Conservation (phyloP, 768 basidiomycete species). For the Boletus sensibilis region DNA sequence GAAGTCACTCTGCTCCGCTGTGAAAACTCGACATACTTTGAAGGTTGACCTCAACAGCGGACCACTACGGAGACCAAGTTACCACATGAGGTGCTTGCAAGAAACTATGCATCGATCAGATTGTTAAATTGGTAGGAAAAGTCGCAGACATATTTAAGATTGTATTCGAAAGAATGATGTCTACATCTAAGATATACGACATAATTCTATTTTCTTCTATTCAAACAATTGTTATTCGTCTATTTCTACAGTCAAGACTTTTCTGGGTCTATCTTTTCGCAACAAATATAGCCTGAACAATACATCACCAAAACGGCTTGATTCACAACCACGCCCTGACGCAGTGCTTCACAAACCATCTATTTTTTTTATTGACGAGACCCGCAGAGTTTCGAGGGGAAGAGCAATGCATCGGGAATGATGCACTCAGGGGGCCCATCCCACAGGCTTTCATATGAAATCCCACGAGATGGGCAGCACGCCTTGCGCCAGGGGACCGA, state of each 20-base stretch:
- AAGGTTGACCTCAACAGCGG: neutral
- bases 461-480: slow-evolving; percentile 52
- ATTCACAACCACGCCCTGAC: slow-evolving; percentile 20
- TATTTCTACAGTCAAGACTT: neutral
- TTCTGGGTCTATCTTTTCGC: slow-evolving; percentile 9
- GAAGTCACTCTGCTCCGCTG: no score
- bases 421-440: slow-evolving; percentile 33
- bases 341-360: slow-evolving; percentile 8
- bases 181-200: slow-evolving; percentile 12
- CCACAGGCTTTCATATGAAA: slow-evolving; percentile 43
- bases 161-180: neutral
- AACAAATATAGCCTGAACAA: slow-evolving; percentile 15
- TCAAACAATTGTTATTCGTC: neutral
- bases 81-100: neutral
- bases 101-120: neutral
- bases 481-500: slow-evolving; percentile 26
- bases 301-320: slow-evolving; percentile 17
- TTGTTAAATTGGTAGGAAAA: neutral
- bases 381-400: slow-evolving; percentile 2
- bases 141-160: neutral
- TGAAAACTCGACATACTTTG: neutral
- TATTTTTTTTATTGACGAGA: slow-evolving; percentile 4
- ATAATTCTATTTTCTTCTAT: slow-evolving; percentile 14
- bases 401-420: neutral
- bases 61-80: neutral